These are phyloP conservation scores for Podospora pseudocomata DNA, from an alignment of 495 filamentous ascomycete species.

Conservation along the genomic window DNA sequence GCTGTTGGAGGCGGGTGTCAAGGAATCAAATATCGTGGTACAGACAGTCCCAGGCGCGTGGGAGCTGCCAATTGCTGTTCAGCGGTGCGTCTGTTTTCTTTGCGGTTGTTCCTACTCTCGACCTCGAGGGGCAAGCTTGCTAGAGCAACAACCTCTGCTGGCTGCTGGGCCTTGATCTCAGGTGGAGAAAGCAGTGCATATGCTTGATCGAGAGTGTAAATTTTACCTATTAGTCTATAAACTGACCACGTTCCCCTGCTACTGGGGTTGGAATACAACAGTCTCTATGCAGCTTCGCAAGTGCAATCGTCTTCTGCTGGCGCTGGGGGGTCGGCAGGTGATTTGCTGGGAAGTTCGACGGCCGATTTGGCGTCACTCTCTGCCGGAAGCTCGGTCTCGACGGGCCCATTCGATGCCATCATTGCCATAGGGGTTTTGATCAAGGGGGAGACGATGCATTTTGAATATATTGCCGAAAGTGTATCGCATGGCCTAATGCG, in stretches of 20 bases:
- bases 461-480: slow-evolving; percentile 94
- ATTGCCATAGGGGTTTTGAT: slow-evolving; percentile 95
- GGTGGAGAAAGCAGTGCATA: neutral
- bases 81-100: slow-evolving; percentile 53
- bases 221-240: neutral
- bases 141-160: neutral
- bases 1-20: slow-evolving; percentile 64
- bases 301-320: slow-evolving; percentile 67
- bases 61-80: slow-evolving; percentile 84
- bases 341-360: slow-evolving; percentile 68
- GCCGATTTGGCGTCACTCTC: slow-evolving; percentile 52
- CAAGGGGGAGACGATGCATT: slow-evolving; percentile 98
- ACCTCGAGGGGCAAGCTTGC: neutral
- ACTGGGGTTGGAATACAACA: slow-evolving; percentile 27
- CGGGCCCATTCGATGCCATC: slow-evolving; percentile 80
- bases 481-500: slow-evolving; percentile 91
- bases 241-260: neutral
- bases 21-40: slow-evolving; percentile 78
- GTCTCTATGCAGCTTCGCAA: slow-evolving; percentile 82
- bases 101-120: neutral
- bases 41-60: slow-evolving; percentile 91
- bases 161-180: neutral
- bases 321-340: slow-evolving; percentile 66
- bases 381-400: slow-evolving; percentile 33
- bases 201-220: neutral